Evolutionary conservation across 306 rosid genomes (phyloP), one percentile per base, ranked within the genome.

Genomic region (Pterocarpus macrocarpus): DNA sequence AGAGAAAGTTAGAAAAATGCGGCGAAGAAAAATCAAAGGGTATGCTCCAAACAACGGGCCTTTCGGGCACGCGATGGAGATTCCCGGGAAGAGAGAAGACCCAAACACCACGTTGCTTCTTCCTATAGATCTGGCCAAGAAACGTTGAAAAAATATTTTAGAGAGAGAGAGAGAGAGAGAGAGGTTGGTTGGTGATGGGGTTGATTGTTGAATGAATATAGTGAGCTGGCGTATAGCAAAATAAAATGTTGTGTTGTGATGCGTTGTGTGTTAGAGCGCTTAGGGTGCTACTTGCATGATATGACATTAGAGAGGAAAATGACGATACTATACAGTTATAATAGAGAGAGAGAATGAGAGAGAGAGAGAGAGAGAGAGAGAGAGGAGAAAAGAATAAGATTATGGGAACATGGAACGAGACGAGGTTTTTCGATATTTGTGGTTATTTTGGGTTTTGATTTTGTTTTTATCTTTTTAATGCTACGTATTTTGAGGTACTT

Each of bases 41-140:
- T 33, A 59, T 39, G 6, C 61, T 73, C 38, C 44, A 30, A 62
- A 79, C 65, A 78, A 74, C 59, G 72, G 80, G 77, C 30, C 3
- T 71, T 57, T 58, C 69, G 28, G 28, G 28, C 28, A 22, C 28
- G 28, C 28, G 28, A 80, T 49, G 63, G n/a, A 65, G 59, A 62
- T 52, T 43, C 82, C 85, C 89, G 50, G 76, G 62, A 36, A 30
- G 63, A 56, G 47, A 64, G 57, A 77, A 9, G 35, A 75, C 81
- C 57, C 75, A 85, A 85, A 30, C 55, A 73, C 84, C 86, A 82
- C 88, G 92, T 86, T 82, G 85, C 80, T 5, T 15, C 15, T 11
- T 81, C 88, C 86, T 72, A 91, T 97, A 92, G 97, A 94, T 94
- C 94, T 90, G 95, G 86, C 56, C 81, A 82, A 81, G 84, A 86